phyloP scores from a whole-genome alignment of 2,329 filamentous ascomycete species.

The Alternaria viburni region DNA sequence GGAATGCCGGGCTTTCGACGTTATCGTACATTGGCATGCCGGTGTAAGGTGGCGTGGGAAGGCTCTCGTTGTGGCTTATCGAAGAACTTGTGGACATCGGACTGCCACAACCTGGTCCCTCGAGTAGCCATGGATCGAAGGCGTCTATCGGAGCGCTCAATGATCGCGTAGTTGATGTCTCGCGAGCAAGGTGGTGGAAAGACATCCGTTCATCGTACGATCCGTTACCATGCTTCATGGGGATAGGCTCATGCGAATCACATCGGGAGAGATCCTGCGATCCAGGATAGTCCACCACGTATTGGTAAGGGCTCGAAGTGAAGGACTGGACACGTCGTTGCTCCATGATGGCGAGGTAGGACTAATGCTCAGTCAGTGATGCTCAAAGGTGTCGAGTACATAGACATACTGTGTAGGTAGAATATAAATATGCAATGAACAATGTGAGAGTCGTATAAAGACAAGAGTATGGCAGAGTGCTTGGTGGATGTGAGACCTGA shows the following conservation, averaged over 20 bases:
- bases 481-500: background rate
- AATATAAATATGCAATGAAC: background rate
- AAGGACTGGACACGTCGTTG: constrained; percentile 14
- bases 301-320: constrained; percentile 13
- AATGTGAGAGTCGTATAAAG: background rate
- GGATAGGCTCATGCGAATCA: constrained; percentile 2
- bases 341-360: constrained; percentile 8
- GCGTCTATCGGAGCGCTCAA: constrained; percentile 8
- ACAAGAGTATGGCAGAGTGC: background rate
- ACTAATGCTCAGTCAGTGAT: constrained; percentile 1
- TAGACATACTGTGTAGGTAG: background rate
- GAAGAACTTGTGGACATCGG: constrained; percentile 21
- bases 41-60: constrained; percentile 16
- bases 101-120: constrained; percentile 9
- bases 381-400: background rate
- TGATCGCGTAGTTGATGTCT: constrained; percentile 1
- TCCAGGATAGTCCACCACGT: constrained; percentile 4
- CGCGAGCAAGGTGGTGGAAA: constrained; percentile 1
- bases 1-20: background rate
- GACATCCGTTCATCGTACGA: constrained; percentile 7
- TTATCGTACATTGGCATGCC: constrained; percentile 1
- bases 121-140: constrained; percentile 23
- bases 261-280: background rate
- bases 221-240: constrained; percentile 5
- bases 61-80: constrained; percentile 13